Evolutionary conservation across 805 yeast genomes (phyloP).

Genomic region (Torulaspora delbrueckii): DNA sequence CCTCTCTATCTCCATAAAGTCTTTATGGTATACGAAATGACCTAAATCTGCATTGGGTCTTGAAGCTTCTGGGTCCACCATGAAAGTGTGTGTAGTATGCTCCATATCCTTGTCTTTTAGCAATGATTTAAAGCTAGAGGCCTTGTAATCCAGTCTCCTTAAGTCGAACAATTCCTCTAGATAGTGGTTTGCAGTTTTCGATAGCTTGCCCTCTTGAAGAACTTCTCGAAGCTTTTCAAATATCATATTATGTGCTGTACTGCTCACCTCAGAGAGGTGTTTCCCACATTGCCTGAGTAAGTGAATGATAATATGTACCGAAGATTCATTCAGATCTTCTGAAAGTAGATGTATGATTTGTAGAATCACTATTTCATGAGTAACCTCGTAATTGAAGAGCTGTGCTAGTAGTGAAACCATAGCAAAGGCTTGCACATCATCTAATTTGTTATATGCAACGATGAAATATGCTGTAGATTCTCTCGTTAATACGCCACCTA

Average conservation of each 20-base stretch:
- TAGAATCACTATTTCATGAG: slow-evolving; percentile 49
- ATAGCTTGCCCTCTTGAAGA: slow-evolving; percentile 44
- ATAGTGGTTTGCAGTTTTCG: slow-evolving; percentile 40
- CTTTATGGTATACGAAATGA: slow-evolving; percentile 11
- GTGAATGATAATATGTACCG: slow-evolving; percentile 50
- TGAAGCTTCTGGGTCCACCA: slow-evolving; percentile 11
- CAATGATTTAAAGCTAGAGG: slow-evolving; percentile 8
- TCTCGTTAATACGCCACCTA: slow-evolving; percentile 54
- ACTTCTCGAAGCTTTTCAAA: slow-evolving; percentile 57
- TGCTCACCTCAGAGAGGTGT: slow-evolving; percentile 41
- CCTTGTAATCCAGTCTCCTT: slow-evolving; percentile 43
- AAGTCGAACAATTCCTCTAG: slow-evolving; percentile 50
- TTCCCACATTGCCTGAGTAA: slow-evolving; percentile 52
- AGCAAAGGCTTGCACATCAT: slow-evolving; percentile 42
- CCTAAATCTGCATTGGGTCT: slow-evolving; percentile 4
- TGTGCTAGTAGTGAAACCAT: slow-evolving; percentile 52
- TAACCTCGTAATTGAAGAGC: slow-evolving; percentile 57
- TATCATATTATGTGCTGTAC: slow-evolving; percentile 44
- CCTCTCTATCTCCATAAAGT: slow-evolving; percentile 12
- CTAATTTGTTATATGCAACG: slow-evolving; percentile 44
- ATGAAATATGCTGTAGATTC: slow-evolving; percentile 58
- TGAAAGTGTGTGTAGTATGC: slow-evolving; percentile 12
- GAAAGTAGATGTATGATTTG: slow-evolving; percentile 49
- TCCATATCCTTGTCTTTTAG: background rate
- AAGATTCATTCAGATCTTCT: slow-evolving; percentile 43